Percentiles rank a stretch among this genome's conserved stretches.
These are phyloP conservation scores for sunflower (Helianthus annuus) DNA, from an alignment of 129 eudicot species.

Conservation along the genomic window HanXRQr2.0-SUNRISE NC_035445.2:127571577-127572076, in stretches of 20 bases:
- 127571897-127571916: constrained; percentile 33
- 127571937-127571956: constrained; percentile 36
- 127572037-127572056: constrained; percentile 40
- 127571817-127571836: constrained; percentile 22
- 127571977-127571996: constrained; percentile 48
- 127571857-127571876: neutral
- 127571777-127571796: constrained; percentile 44
- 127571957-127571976: constrained; percentile 54
- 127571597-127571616: constrained; percentile 32
- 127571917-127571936: constrained; percentile 36
- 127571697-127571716: constrained; percentile 39
- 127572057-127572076: constrained; percentile 47
- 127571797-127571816: constrained; percentile 45
- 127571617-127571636: constrained; percentile 30
- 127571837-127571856: neutral
- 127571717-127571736: constrained; percentile 36
- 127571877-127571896: neutral
- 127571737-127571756: constrained; percentile 35
- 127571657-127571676: constrained; percentile 36
- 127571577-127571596: neutral
- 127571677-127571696: constrained; percentile 41
- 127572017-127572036: constrained; percentile 50
- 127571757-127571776: constrained; percentile 37
- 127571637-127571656: constrained; percentile 30
- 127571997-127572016: constrained; percentile 48